Percentiles rank a stretch among this genome's conserved stretches.
phyloP scores from a whole-genome alignment of 108 stramenopile genomes.

The Cyclotella kingstonii region DNA sequence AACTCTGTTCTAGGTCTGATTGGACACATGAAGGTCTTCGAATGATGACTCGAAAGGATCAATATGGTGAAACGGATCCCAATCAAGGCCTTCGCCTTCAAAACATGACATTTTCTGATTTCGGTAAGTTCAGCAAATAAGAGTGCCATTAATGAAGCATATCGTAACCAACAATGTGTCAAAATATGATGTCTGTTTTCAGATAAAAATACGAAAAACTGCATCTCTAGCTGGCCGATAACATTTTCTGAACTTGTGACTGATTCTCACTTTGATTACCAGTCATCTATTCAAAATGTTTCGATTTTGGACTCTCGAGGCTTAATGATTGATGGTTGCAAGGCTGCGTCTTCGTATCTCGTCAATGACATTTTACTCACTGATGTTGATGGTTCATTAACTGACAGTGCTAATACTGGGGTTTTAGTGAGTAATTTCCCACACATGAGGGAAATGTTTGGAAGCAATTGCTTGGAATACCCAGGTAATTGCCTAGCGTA shows the following conservation, averaged over 20 bases:
- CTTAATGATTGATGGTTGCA: conserved; percentile 24
- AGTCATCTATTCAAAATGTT: conserved; percentile 30
- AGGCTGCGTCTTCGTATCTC: conserved; percentile 10
- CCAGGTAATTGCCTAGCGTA: conserved; percentile 27
- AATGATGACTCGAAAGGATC: conserved; percentile 19
- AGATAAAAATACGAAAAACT: conserved; percentile 8
- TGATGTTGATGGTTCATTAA: conserved; percentile 34
- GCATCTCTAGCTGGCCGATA: conserved; percentile 17
- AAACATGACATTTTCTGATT: conserved; percentile 40
- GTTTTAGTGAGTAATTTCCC: conserved; percentile 15
- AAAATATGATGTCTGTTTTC: neutral
- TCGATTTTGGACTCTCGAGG: conserved; percentile 30
- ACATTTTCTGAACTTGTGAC: conserved; percentile 11
- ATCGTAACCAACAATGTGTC: too few relatives aligned
- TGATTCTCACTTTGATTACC: conserved; percentile 45
- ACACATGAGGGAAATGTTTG: conserved; percentile 15
- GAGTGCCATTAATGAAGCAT: too few relatives aligned
- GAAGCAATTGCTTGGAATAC: conserved; percentile 6
- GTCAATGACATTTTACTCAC: conserved; percentile 43
- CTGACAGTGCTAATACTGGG: conserved; percentile 9
- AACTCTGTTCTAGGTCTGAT: conserved; percentile 13
- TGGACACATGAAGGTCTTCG: conserved; percentile 32
- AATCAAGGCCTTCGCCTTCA: conserved; percentile 15
- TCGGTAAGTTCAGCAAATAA: conserved; percentile 25
- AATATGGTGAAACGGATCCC: conserved; percentile 11